These are phyloP conservation scores for Amphicarpaea edgeworthii DNA, from an alignment of 306 rosid species.

Conservation along the genomic window DNA sequence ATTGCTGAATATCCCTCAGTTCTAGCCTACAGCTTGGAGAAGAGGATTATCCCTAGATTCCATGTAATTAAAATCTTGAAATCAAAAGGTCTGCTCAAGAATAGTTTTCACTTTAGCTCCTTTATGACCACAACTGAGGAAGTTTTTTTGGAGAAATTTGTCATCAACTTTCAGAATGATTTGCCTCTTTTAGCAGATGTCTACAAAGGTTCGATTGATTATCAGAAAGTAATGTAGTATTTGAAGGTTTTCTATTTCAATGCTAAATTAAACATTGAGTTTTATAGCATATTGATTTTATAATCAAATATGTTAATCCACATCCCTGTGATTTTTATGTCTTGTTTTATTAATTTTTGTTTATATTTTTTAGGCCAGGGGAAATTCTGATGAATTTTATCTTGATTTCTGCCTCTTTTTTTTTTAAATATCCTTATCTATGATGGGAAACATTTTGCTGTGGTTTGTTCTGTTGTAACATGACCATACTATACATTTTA, in stretches of 20 bases:
- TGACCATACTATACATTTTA: background rate
- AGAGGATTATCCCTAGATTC: constrained; percentile 35
- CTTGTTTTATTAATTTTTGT: background rate
- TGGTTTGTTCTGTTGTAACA: background rate
- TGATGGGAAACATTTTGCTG: background rate
- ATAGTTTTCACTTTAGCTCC: background rate
- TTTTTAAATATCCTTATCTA: background rate
- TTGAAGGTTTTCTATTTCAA: background rate
- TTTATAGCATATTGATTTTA: background rate
- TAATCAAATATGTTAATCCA: background rate
- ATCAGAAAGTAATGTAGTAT: background rate
- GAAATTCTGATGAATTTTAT: background rate
- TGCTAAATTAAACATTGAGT: background rate
- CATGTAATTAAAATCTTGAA: constrained; percentile 12
- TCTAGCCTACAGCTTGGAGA: constrained; percentile 43
- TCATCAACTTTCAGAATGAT: background rate
- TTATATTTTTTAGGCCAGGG: background rate
- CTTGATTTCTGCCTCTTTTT: background rate
- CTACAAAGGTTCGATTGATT: background rate
- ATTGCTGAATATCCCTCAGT: background rate
- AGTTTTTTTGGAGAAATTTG: background rate
- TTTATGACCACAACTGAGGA: background rate
- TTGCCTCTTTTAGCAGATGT: constrained; percentile 5
- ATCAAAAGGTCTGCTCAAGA: constrained; percentile 1
- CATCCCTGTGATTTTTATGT: background rate